Base-by-base conservation (phyloP, 1,139 yeast genomes). In the Candida buenavistaensis region DNA sequence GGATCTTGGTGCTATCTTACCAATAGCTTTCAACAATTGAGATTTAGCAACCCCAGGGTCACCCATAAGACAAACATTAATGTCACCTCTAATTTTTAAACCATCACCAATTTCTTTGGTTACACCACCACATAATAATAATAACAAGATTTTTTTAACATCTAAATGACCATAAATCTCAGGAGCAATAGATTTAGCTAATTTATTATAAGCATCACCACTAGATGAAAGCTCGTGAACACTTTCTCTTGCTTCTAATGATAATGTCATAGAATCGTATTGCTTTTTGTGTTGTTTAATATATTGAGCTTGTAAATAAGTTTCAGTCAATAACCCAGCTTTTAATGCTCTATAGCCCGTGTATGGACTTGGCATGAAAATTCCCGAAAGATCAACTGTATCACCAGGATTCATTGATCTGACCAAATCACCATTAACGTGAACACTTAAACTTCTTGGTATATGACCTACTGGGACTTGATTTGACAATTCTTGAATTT, bases 31-130 rank as follows among this genome's bases (percentile, higher is more conserved):
- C 45, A 94, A 72, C 52, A 94, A 71, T 72, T 94, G 99, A 1
- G 98, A 92, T 62, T 94, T 94, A 52, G 99, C 99, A 38, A 94
- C 98, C 72, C 98, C 98, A 25, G 99, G 99, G 54, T 94, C 99
- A 50, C 99, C 99, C 97, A 94, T 92, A 38, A 94, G 74, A 66
- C 97, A 86, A 36, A 94, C 80, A 57, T 94, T 94, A 47, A 94
- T 87, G 57, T 94, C 98, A 55, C 99, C 99, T 69, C 99, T 82
- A 54, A 94, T 92, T 54, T 84, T 82, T 83, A 94, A 80, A 45
- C 99, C 99, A 63, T 94, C 98, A 29, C 95, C 96, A 50, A 90
- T 80, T 54, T 81, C 87, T 59, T 94, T 94, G 36, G 95, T 86
- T 22, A 90, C 97, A 54, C 98, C 98, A 39, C 98, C 97, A 48